Evolutionary conservation across 2,329 filamentous ascomycete species (phyloP), one percentile per base, ranked within the genome.

Genomic region (Talaromyces sp.): DNA sequence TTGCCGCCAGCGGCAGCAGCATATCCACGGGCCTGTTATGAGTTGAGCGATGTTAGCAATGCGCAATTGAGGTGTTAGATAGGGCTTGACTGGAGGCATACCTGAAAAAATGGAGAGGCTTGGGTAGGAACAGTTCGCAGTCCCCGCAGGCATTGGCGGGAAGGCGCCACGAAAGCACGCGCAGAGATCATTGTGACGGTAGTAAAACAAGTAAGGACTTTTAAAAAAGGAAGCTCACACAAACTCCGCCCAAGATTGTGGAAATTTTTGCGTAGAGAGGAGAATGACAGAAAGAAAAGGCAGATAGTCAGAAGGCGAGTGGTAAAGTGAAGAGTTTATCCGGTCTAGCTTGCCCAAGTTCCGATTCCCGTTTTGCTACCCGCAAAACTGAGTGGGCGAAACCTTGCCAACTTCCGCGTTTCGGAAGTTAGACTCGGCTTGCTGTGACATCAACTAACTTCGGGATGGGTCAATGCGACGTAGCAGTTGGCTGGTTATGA

Each of bases 121-220:
- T 80, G 81, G 72, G 77, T 75, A 65, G 80, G 79, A 68, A 78
- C 73, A 71, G 79, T 76, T 73, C 76, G 79, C 70, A 87, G 85
- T 75, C 87, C 85, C 79, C 89, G 88, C 80, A 93, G 82, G 85
- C 87, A 91, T 83, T 96, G 91, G 80, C 91, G 87, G 80, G 88
- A 86, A 76, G 91, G 89, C 75, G 86, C 86, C 79, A 88, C 87
- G 79, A 93, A 87, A 74, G 88, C 87, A 82, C 92, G 90, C 78
- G 90, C 83, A 81, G 90, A 88, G 82, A 96, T 84, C 93, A 97
- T 97, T 76, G 78, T 90, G 84, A 73, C 70, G 66, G 7, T 19
- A 58, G 31, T n/a, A 70, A 67, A 24, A 41, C 45, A 45, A 27
- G 52, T 63, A 64, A 70, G 57, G 47, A 19, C 9, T 43, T 14